These are phyloP conservation scores for Olyra latifolia DNA, from an alignment of 176 grass and related monocot genomes.

Conservation along the genomic window DNA sequence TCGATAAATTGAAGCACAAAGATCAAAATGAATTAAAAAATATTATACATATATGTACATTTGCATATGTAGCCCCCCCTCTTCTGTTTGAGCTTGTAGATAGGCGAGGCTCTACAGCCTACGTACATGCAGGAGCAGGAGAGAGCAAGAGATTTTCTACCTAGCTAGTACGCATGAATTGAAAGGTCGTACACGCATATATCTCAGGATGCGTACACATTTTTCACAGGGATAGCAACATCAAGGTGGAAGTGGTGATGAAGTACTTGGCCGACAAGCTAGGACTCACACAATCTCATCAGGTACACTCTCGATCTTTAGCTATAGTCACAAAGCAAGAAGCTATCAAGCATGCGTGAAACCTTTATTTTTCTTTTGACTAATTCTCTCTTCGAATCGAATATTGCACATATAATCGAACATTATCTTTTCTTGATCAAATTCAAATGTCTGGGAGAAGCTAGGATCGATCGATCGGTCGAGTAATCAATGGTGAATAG, in stretches of 20 bases:
- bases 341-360: background rate
- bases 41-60: background rate
- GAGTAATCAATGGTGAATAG: conserved; percentile 14
- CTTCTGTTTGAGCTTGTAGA: background rate
- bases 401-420: background rate
- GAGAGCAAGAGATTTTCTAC: conserved; percentile 25
- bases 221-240: conserved; percentile 67
- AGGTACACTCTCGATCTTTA: conserved; percentile 48
- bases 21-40: background rate
- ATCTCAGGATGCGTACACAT: conserved; percentile 29
- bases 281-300: conserved; percentile 53
- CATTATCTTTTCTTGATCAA: background rate
- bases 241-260: conserved; percentile 68
- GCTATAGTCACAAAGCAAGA: background rate
- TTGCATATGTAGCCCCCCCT: conserved; percentile 17
- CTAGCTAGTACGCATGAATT: background rate
- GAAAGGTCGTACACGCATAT: conserved; percentile 12
- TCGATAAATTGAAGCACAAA: no score
- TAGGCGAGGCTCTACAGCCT: background rate
- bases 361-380: no score
- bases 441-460: background rate
- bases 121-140: conserved; percentile 15
- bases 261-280: conserved; percentile 85
- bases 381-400: background rate
- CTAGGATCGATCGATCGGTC: background rate